Evolutionary conservation across 2,329 filamentous ascomycete genomes (phyloP).

Genomic region (Corniculantispora saksenae): DNA sequence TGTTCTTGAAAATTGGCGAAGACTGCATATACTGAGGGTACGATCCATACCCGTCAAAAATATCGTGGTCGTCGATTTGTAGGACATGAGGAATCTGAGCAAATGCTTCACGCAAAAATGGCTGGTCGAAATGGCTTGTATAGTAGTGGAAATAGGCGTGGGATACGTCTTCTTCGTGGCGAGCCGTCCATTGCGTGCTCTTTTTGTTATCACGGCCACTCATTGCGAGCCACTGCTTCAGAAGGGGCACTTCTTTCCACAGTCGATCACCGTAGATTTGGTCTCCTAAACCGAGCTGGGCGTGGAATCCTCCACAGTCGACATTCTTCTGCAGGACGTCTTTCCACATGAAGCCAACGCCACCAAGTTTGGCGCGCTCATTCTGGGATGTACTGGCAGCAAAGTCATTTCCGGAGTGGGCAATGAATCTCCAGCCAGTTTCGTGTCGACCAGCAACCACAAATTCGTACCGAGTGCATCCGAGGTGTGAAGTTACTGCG

Average conservation of each 20-base stretch:
- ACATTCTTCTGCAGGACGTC: constrained; percentile 97
- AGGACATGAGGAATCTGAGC: constrained; percentile 94
- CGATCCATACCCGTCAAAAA: constrained; percentile 96
- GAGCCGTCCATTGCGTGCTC: constrained; percentile 87
- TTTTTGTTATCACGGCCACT: constrained; percentile 92
- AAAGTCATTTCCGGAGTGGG: constrained; percentile 96
- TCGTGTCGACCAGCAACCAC: constrained; percentile 88
- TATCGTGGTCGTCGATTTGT: constrained; percentile 95
- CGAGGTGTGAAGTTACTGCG: constrained; percentile 92
- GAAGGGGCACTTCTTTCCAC: constrained; percentile 91
- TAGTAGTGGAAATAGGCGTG: constrained; percentile 99
- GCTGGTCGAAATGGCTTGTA: constrained; percentile 96
- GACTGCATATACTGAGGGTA: constrained; percentile 99
- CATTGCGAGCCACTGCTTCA: constrained; percentile 94
- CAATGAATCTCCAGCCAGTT: constrained; percentile 92
- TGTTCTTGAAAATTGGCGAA: constrained; percentile 97
- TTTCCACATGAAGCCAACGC: constrained; percentile 97
- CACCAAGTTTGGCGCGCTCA: constrained; percentile 82
- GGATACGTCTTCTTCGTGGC: constrained; percentile 91
- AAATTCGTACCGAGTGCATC: constrained; percentile 98
- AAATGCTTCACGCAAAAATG: constrained; percentile 90
- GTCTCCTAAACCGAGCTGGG: constrained; percentile 86
- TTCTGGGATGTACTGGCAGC: constrained; percentile 82
- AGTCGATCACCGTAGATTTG: constrained; percentile 94
- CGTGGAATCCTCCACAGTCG: constrained; percentile 93